Evolutionary conservation across 225 moss, liverwort and hornwort genomes (phyloP).

Genomic region (Rhytidiadelphus loreus): DNA sequence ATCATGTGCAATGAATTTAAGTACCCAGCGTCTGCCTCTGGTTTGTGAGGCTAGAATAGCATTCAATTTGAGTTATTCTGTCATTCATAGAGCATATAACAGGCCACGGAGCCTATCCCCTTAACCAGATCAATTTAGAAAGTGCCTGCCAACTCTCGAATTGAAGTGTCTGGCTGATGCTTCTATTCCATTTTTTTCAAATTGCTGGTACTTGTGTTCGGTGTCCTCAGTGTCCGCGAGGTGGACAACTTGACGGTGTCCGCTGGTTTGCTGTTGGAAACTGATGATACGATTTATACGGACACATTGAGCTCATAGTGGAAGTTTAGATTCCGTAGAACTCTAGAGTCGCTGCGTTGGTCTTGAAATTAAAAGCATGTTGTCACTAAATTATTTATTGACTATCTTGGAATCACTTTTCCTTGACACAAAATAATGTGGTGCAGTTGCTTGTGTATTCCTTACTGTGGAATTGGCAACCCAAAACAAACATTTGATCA

Average conservation of each 20-base stretch:
- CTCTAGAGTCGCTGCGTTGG: neutral
- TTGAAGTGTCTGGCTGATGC: neutral
- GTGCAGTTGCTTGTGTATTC: neutral
- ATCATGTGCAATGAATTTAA: neutral
- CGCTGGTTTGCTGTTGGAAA: neutral
- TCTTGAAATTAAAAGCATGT: neutral
- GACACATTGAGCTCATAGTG: neutral
- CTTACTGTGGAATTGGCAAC: neutral
- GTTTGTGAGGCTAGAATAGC: neutral
- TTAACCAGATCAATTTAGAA: neutral
- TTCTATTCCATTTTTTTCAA: neutral
- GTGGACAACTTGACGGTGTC: neutral
- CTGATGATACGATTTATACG: neutral
- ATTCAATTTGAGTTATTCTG: neutral
- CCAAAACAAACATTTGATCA: neutral
- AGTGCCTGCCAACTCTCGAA: neutral
- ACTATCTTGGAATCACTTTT: neutral
- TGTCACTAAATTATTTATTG: neutral
- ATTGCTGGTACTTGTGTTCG: neutral
- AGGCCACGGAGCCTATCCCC: neutral
- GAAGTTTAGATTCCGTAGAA: neutral
- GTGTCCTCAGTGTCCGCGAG: neutral
- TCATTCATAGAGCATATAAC: slow-evolving; percentile 1
- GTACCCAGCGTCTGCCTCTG: neutral
- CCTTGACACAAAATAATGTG: neutral